Evolutionary conservation across 2,329 filamentous ascomycete genomes (phyloP).

Genomic region (Xylaria multiplex): DNA sequence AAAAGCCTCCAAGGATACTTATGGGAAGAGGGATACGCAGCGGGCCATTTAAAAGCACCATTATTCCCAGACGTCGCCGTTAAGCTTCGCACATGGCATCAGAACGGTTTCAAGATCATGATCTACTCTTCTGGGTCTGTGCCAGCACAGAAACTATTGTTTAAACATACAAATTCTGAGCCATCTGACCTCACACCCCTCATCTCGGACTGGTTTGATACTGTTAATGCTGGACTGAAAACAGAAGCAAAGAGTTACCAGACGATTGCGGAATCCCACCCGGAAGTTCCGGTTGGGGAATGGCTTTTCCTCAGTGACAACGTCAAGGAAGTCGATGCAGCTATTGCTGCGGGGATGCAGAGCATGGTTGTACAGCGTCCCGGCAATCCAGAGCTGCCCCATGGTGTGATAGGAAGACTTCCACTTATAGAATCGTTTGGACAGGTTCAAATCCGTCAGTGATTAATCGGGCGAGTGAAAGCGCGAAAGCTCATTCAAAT

Average conservation of each 20-base stretch:
- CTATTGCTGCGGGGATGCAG: constrained; percentile 70
- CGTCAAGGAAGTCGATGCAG: constrained; percentile 73
- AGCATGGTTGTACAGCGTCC: constrained; percentile 71
- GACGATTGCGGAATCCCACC: constrained; percentile 65
- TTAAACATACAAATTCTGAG: constrained; percentile 70
- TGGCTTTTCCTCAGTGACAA: constrained; percentile 88
- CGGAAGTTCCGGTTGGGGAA: constrained; percentile 58
- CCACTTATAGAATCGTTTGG: constrained; percentile 47
- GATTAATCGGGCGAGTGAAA: constrained; percentile 34
- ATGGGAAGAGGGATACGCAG: constrained; percentile 78
- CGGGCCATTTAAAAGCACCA: constrained; percentile 74
- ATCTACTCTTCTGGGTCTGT: constrained; percentile 88
- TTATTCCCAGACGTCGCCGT: constrained; percentile 80
- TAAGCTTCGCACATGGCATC: constrained; percentile 68
- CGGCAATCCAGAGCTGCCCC: constrained; percentile 73
- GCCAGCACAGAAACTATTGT: constrained; percentile 81
- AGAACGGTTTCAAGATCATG: constrained; percentile 66
- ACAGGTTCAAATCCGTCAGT: constrained; percentile 38
- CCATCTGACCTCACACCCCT: constrained; percentile 67
- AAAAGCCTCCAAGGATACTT: constrained; percentile 84
- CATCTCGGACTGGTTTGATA: constrained; percentile 79
- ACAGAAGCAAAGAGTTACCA: constrained; percentile 73
- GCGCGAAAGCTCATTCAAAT: constrained; percentile 16
- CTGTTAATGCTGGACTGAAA: constrained; percentile 81
- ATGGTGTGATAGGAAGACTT: constrained; percentile 54